phyloP scores from a whole-genome alignment of 1,284 basidiomycete genomes.

The Ceratobasidium sp. region DNA sequence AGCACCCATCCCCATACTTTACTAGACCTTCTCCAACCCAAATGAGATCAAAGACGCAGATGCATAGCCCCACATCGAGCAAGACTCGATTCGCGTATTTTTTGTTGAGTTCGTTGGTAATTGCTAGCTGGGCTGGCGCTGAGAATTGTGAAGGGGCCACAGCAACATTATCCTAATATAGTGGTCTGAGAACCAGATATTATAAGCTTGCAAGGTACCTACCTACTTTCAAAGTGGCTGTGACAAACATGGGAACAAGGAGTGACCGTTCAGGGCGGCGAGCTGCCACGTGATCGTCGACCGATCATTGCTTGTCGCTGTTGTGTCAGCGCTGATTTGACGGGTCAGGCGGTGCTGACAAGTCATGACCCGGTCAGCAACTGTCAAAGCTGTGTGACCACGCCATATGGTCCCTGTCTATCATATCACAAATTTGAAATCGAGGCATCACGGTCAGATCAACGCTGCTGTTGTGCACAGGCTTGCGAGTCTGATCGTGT shows the following conservation, averaged over 20 bases:
- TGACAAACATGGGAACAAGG: slow-evolving; percentile 22
- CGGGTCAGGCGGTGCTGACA: too few species aligned
- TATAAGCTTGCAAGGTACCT: background rate
- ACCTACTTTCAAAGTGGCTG: slow-evolving; percentile 30
- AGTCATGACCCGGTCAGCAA: too few species aligned
- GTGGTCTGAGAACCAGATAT: background rate
- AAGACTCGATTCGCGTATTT: slow-evolving; percentile 94
- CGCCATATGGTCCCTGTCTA: too few species aligned
- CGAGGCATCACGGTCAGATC: too few species aligned
- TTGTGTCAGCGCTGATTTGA: too few species aligned
- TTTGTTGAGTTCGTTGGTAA: slow-evolving; percentile 82
- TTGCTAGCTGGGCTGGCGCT: slow-evolving; percentile 70
- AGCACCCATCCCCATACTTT: slow-evolving; percentile 90
- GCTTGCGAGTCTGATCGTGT: too few species aligned
- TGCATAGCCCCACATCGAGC: slow-evolving; percentile 89
- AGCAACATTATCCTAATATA: slow-evolving; percentile 73
- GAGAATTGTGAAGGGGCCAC: slow-evolving; percentile 79
- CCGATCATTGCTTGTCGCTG: background rate
- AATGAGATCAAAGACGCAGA: slow-evolving; percentile 86
- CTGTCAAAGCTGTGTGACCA: too few species aligned
- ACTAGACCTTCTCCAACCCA: slow-evolving; percentile 90
- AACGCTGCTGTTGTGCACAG: too few species aligned
- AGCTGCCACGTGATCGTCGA: background rate
- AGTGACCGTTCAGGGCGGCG: too few species aligned
- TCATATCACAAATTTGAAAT: too few species aligned